Base-by-base conservation (phyloP, 495 filamentous ascomycete genomes). In the Aspergillus campestris region DNA sequence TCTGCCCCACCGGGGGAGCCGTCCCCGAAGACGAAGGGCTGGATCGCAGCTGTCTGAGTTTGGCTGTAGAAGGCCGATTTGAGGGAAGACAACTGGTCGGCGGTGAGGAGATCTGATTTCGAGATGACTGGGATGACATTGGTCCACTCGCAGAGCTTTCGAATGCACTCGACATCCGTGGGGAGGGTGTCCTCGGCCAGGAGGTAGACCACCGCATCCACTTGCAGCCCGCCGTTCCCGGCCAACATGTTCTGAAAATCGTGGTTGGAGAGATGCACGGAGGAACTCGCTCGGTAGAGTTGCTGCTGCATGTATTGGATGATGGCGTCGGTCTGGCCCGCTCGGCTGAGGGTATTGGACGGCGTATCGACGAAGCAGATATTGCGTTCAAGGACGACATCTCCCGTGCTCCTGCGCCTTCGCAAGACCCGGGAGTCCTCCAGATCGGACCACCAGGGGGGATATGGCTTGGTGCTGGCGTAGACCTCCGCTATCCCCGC, bases 311-410 rank as follows among this genome's bases (percentile, higher is more conserved):
- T 77, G 59, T 95, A 96, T 47, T 83, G 64, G 11, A 84, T 58
- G 13, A 94, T 79, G 11, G 74, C 70, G 32, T 84, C 79, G 31
- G 84, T 86, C 36, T 81, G 80, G 40, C 80, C 81, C 44, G 80
- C 57, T 54, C 77, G 80, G 35, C 81, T 83, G 33, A 77, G 72
- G 11, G 75, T 75, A 62, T 81, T 86, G n/a, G 85, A 80, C 18
- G 84, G 82, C 8, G 89, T 94, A 69, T 98, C 92, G 43, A 96
- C 83, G 60, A 98, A 98, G 59, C 89, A 95, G 8, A 98, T 55
- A 65, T 98, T 98, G 29, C 92, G 75, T 57, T 98, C 92, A 43
- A 98, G 71, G 33, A 96, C 81, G 30, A 80, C 74, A 45, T 92
- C 92, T 7, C 82, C 86, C 45, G 80, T 66, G 52, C 85, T 92